phyloP scores from a whole-genome alignment of 495 filamentous ascomycete genomes.

The Talaromyces liani region DNA sequence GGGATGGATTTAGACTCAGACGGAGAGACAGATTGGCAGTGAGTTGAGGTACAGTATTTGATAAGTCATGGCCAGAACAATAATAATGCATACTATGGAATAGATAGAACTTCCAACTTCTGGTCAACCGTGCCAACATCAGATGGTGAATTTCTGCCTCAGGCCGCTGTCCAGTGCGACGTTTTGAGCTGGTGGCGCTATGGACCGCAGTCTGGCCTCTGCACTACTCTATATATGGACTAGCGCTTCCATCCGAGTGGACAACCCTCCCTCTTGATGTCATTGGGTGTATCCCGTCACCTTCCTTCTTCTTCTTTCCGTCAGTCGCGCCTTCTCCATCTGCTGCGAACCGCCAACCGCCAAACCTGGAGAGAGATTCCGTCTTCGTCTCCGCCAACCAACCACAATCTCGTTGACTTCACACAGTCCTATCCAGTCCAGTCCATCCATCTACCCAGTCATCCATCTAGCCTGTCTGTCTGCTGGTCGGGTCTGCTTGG shows the following conservation, averaged over 20 bases:
- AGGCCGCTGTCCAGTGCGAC: background rate
- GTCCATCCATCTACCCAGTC: too few relatives aligned
- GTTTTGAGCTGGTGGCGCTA: background rate
- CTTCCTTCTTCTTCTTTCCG: background rate
- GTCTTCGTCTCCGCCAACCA: background rate
- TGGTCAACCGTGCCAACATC: background rate
- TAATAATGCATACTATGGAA: too few relatives aligned
- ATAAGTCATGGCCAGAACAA: too few relatives aligned
- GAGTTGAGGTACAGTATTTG: background rate
- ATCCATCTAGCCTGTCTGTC: background rate
- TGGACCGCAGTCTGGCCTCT: background rate
- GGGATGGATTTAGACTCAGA: background rate
- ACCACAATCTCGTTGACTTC: background rate
- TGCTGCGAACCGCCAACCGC: background rate
- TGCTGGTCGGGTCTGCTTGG: background rate
- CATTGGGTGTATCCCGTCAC: background rate
- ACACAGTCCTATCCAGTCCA: too few relatives aligned
- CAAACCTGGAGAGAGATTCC: background rate
- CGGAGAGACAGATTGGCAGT: background rate
- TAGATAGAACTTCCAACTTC: background rate
- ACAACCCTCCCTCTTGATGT: background rate
- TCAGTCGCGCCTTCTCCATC: background rate
- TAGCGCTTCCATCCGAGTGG: background rate
- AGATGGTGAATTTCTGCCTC: background rate
- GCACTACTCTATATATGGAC: background rate